These are phyloP conservation scores for Oryza meyeriana DNA, from an alignment of 176 grass and related monocot genomes.

Conservation along the genomic window DNA sequence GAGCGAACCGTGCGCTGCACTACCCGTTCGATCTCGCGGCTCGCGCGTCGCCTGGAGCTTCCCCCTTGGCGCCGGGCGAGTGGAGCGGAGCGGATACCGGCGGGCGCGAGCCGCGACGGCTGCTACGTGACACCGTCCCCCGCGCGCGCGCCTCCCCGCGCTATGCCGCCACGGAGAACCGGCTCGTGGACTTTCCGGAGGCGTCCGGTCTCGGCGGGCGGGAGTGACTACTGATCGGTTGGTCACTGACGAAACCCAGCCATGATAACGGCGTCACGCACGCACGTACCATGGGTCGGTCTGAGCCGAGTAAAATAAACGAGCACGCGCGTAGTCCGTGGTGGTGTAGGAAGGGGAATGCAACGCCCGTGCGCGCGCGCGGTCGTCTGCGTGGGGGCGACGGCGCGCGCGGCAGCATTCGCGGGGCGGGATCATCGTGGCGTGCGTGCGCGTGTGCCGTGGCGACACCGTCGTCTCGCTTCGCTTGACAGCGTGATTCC, in stretches of 20 bases:
- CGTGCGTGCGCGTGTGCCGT: slow-evolving; percentile 28
- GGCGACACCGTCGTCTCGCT: slow-evolving; percentile 43
- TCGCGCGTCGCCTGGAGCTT: slow-evolving; percentile 27
- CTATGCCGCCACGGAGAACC: slow-evolving; percentile 44
- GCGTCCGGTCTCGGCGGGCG: neutral
- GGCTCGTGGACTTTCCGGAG: slow-evolving; percentile 30
- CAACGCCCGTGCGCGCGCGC: neutral
- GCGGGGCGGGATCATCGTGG: slow-evolving; percentile 5
- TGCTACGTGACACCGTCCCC: slow-evolving; percentile 33
- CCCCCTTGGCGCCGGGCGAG: slow-evolving; percentile 24
- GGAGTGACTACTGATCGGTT: too few relatives aligned
- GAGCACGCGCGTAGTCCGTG: neutral
- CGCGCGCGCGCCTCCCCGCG: neutral
- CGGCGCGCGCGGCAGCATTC: slow-evolving; percentile 41
- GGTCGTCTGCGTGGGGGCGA: slow-evolving; percentile 41
- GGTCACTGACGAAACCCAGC: neutral
- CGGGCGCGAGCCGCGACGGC: slow-evolving; percentile 20
- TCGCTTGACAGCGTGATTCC: neutral
- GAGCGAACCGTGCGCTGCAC: neutral
- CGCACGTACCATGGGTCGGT: neutral
- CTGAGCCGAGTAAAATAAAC: slow-evolving; percentile 30
- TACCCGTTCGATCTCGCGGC: neutral
- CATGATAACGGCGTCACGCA: neutral
- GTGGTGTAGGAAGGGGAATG: slow-evolving; percentile 10
- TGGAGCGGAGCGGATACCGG: slow-evolving; percentile 27